phyloP scores from a whole-genome alignment of 2,329 filamentous ascomycete species.

The Aspergillus sp. region DNA sequence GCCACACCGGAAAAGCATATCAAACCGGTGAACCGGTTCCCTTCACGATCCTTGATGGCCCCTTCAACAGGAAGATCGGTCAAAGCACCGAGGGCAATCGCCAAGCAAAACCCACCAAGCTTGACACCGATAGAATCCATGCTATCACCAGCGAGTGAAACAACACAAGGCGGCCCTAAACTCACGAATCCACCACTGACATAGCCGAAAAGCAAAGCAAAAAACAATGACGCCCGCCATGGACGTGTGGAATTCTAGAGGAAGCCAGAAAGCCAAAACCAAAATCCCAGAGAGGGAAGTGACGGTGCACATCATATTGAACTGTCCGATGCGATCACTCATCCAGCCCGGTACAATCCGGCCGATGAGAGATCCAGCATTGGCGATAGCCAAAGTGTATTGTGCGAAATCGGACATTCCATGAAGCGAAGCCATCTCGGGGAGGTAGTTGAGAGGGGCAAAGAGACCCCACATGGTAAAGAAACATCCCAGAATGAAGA shows the following conservation, averaged over 20 bases:
- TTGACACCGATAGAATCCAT: neutral
- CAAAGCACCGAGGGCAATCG: neutral
- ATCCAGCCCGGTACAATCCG: neutral
- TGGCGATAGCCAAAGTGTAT: neutral
- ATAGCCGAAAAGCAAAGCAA: neutral
- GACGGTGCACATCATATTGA: neutral
- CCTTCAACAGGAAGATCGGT: neutral
- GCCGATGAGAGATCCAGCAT: neutral
- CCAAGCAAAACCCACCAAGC: neutral
- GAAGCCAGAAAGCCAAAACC: neutral
- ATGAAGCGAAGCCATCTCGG: neutral
- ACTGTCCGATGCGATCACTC: neutral
- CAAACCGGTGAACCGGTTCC: neutral
- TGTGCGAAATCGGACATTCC: neutral
- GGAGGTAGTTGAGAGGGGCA: neutral
- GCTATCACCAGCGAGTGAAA: neutral
- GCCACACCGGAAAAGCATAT: neutral
- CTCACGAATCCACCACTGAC: neutral
- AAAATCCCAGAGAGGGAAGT: neutral
- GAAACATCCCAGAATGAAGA: neutral
- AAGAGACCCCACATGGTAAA: neutral
- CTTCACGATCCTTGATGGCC: neutral
- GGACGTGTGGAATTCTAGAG: neutral
- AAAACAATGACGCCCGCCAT: neutral
- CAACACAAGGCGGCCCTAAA: neutral